Conservation (phyloP, 2,329 filamentous ascomycete genomes). For the Shiraia sp. region DNA sequence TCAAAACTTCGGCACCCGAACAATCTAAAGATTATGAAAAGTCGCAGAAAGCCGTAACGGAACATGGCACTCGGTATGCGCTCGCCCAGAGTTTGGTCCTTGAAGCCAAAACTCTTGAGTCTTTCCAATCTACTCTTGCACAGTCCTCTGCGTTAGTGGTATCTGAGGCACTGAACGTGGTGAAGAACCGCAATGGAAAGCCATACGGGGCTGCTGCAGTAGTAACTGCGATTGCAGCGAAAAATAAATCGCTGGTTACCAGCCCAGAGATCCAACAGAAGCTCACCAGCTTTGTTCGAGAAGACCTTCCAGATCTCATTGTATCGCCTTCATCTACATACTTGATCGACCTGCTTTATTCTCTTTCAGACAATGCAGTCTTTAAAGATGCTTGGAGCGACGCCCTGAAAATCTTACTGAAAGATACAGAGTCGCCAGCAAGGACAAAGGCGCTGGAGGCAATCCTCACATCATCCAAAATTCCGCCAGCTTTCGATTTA, state of each 20-base stretch:
- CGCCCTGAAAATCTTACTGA: constrained; percentile 34
- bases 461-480: constrained; percentile 41
- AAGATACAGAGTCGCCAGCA: constrained; percentile 28
- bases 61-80: constrained; percentile 68
- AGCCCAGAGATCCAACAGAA: constrained; percentile 49
- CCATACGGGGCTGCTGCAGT: constrained; percentile 67
- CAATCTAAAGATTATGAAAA: constrained; percentile 75
- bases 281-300: constrained; percentile 54
- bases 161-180: constrained; percentile 53
- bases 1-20: constrained; percentile 78
- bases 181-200: constrained; percentile 63
- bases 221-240: constrained; percentile 57
- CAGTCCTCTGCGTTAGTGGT: constrained; percentile 50
- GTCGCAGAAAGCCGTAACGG: constrained; percentile 71
- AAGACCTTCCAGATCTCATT: constrained; percentile 63
- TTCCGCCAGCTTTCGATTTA: constrained; percentile 40
- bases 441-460: constrained; percentile 36
- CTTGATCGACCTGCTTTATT: constrained; percentile 67
- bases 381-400: constrained; percentile 39
- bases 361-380: constrained; percentile 39
- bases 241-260: constrained; percentile 47
- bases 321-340: constrained; percentile 69
- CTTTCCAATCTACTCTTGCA: constrained; percentile 23
- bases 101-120: constrained; percentile 4
- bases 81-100: constrained; percentile 51